Conservation (phyloP, 176 grass and related monocot species). For the Carex pumila region DNA sequence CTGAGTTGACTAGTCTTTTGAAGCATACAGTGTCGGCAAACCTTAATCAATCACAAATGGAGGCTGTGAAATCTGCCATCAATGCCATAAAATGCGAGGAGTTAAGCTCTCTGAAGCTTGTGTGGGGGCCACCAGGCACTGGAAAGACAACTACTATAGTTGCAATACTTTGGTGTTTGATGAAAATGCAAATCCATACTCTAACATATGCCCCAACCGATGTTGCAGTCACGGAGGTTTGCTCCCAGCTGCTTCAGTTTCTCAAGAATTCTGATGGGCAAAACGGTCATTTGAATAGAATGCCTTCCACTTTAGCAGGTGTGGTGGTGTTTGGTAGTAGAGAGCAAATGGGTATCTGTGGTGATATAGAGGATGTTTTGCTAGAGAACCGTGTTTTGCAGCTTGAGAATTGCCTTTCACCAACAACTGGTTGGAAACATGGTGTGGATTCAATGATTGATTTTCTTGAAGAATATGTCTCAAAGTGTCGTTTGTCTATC, state of each 20-base stretch:
- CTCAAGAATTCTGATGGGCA: neutral
- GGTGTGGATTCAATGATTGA: conserved; percentile 9
- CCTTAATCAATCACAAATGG: conserved; percentile 34
- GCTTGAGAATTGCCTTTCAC: conserved; percentile 59
- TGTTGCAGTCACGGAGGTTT: conserved; percentile 23
- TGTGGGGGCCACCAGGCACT: conserved; percentile 51
- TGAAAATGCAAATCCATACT: conserved; percentile 5
- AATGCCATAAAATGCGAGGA: neutral
- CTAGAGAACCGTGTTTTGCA: conserved; percentile 36
- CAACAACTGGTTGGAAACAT: conserved; percentile 44
- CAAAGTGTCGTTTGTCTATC: neutral
- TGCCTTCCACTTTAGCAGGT: conserved; percentile 30
- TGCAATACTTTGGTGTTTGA: conserved; percentile 29
- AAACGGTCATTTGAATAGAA: neutral
- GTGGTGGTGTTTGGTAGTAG: conserved; percentile 40
- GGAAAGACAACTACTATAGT: conserved; percentile 44
- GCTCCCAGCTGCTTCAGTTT: conserved; percentile 17
- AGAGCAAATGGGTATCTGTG: conserved; percentile 13
- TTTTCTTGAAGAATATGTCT: conserved; percentile 21
- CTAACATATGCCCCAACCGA: conserved; percentile 39
- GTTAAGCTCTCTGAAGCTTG: conserved; percentile 26
- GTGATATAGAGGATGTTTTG: conserved; percentile 26
- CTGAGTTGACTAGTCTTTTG: neutral
- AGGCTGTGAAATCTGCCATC: conserved; percentile 27
- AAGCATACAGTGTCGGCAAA: conserved; percentile 9